A percentile compares a stretch with the other conserved stretches of the same genome.
Conservation (phyloP, 106 monocot genomes). For the Acanthochlamys bracteata region DNA sequence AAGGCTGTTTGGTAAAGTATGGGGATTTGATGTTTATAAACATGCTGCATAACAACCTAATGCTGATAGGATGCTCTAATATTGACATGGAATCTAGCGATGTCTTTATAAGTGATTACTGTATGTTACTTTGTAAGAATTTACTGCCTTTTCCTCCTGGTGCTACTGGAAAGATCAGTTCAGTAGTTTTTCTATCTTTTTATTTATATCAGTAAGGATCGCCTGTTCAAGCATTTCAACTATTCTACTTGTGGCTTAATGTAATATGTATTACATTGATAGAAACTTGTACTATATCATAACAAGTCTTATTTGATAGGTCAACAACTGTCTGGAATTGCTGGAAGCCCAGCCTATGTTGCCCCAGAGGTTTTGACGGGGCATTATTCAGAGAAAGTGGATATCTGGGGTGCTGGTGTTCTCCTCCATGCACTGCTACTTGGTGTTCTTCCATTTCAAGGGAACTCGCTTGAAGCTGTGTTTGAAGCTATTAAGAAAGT, state of each 20-base stretch:
- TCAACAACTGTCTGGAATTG: slow-evolving; percentile 72
- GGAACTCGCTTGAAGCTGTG: slow-evolving; percentile 51
- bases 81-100: no score
- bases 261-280: no score
- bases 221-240: no score
- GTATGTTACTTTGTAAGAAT: no score
- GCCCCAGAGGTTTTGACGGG: slow-evolving; percentile 94
- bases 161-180: neutral
- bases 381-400: slow-evolving; percentile 77
- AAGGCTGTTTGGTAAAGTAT: no score
- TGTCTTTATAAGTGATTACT: no score
- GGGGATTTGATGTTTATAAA: no score
- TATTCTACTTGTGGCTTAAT: no score
- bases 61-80: no score
- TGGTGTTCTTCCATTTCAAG: slow-evolving; percentile 78
- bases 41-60: no score
- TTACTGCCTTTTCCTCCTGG: neutral
- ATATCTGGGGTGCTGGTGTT: slow-evolving; percentile 87
- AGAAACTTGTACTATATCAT: no score
- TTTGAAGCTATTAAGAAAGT: slow-evolving; percentile 78
- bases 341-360: slow-evolving; percentile 93
- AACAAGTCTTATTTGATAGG: slow-evolving; percentile 30
- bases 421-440: slow-evolving; percentile 77
- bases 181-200: neutral
- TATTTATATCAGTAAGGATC: no score